Conservation (phyloP, 352 stramenopile species). For the Ochromonadaceae sp. region DNA sequence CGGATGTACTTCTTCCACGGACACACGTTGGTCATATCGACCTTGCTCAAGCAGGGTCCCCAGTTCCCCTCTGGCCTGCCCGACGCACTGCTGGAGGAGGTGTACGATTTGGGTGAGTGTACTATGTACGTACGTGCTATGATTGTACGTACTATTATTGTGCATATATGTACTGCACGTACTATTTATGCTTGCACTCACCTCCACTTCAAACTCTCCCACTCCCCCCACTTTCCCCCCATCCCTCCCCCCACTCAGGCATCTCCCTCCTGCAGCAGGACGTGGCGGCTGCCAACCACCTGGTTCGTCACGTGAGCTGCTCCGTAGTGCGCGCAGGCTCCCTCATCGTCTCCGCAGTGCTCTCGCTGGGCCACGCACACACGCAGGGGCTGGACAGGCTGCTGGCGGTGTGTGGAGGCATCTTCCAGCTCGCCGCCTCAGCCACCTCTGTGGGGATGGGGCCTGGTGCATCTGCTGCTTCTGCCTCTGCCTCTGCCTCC, state of each 20-base stretch:
- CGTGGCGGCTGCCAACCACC: background rate
- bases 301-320: background rate
- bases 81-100: background rate
- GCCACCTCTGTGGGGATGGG: too few species aligned
- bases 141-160: too few species aligned
- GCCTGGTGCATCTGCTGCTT: too few species aligned
- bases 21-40: background rate
- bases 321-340: background rate
- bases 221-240: too few species aligned
- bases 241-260: too few species aligned
- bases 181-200: too few species aligned
- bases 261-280: background rate
- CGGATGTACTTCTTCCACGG: conserved; percentile 8
- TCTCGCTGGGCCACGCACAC: background rate
- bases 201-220: too few species aligned
- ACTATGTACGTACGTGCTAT: too few species aligned
- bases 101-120: background rate
- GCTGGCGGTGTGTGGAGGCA: background rate
- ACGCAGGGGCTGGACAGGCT: background rate
- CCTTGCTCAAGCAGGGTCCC: background rate
- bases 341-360: background rate
- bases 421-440: background rate
- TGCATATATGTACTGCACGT: too few species aligned
- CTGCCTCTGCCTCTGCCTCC: background rate
- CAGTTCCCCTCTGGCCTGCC: background rate